Evolutionary conservation across 2,329 filamentous ascomycete species (phyloP).

Genomic region (Neonectria ditissima): DNA sequence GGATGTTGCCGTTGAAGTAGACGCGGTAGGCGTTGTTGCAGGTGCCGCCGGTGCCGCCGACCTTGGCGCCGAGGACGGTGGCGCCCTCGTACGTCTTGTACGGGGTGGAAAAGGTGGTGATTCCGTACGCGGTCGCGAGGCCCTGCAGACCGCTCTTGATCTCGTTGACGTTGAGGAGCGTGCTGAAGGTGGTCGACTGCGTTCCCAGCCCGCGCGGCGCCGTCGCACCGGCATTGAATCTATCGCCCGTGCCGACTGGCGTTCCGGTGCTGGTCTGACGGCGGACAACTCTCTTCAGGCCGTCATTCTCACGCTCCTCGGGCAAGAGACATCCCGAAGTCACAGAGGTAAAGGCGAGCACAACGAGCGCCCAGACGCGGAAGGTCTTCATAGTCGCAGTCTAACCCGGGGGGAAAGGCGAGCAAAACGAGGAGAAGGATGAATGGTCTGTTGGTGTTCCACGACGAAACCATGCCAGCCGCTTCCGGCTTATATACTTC

Average conservation of each 20-base stretch:
- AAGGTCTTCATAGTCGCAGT: slow-evolving; percentile 16
- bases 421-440: not conserved
- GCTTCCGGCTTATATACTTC: not conserved
- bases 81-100: slow-evolving; percentile 57
- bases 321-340: slow-evolving; percentile 27
- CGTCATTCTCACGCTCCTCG: slow-evolving; percentile 17
- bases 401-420: not conserved
- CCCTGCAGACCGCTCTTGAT: slow-evolving; percentile 26
- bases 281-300: slow-evolving; percentile 21
- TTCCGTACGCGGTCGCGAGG: slow-evolving; percentile 20
- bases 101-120: slow-evolving; percentile 51
- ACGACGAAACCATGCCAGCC: not conserved
- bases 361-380: slow-evolving; percentile 12
- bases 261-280: slow-evolving; percentile 24
- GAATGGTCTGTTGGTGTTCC: not conserved
- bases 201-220: slow-evolving; percentile 47
- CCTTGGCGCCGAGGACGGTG: slow-evolving; percentile 53
- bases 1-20: slow-evolving; percentile 63
- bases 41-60: slow-evolving; percentile 49
- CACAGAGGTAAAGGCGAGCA: slow-evolving; percentile 1
- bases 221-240: slow-evolving; percentile 22
- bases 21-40: slow-evolving; percentile 55
- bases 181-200: slow-evolving; percentile 64
- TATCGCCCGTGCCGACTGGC: slow-evolving; percentile 24
- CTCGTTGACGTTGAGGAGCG: slow-evolving; percentile 26